These are phyloP conservation scores for Thermothielavioides terrestris DNA, from an alignment of 495 filamentous ascomycete genomes.

Conservation along the genomic window DNA sequence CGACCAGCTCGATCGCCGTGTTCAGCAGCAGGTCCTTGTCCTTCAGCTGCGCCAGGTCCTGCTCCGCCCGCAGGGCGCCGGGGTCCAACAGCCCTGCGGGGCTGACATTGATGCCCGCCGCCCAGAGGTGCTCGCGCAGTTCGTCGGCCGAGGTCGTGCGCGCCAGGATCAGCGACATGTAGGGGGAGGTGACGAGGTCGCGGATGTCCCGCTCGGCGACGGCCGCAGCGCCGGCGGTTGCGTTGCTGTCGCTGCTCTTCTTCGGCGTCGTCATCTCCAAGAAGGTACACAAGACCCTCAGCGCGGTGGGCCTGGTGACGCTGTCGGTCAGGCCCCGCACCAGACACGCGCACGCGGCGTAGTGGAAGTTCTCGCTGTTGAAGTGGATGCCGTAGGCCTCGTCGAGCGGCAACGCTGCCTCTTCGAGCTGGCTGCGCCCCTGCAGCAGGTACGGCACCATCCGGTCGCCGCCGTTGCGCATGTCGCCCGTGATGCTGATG, in stretches of 20 bases:
- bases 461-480: slow-evolving; percentile 46
- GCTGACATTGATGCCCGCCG: slow-evolving; percentile 40
- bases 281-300: slow-evolving; percentile 50
- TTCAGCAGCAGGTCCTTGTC: slow-evolving; percentile 51
- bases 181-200: slow-evolving; percentile 39
- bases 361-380: slow-evolving; percentile 54
- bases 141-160: slow-evolving; percentile 39
- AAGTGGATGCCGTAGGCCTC: slow-evolving; percentile 55
- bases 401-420: slow-evolving; percentile 49
- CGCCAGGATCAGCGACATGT: slow-evolving; percentile 43
- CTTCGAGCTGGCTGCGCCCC: slow-evolving; percentile 47
- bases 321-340: slow-evolving; percentile 53
- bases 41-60: slow-evolving; percentile 36
- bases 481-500: slow-evolving; percentile 47
- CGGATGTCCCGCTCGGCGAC: slow-evolving; percentile 11
- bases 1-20: slow-evolving; percentile 46
- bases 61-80: slow-evolving; percentile 20
- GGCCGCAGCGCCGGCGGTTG: not conserved
- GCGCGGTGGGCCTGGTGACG: slow-evolving; percentile 45
- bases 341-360: slow-evolving; percentile 51
- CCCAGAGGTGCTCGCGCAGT: slow-evolving; percentile 44
- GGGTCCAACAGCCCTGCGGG: slow-evolving; percentile 23
- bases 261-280: slow-evolving; percentile 45
- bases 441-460: slow-evolving; percentile 49
- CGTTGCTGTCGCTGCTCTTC: not conserved